phyloP scores from a whole-genome alignment of 768 basidiomycete species.

The Auricularia heimuer region DNA sequence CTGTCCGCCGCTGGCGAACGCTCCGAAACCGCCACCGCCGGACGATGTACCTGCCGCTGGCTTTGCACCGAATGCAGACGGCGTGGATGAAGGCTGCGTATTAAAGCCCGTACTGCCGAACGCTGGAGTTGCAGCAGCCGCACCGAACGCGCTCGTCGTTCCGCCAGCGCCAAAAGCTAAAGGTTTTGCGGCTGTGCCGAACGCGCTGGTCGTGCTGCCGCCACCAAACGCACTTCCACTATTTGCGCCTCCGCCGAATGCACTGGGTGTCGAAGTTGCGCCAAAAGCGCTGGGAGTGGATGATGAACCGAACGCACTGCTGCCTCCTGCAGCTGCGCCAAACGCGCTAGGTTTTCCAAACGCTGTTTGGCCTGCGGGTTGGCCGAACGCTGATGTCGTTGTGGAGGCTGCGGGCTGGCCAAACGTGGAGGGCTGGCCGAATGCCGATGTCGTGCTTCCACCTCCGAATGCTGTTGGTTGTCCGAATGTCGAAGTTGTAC shows the following conservation, averaged over 20 bases:
- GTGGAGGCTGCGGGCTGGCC: background rate
- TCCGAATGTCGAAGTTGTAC: background rate
- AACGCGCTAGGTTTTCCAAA: background rate
- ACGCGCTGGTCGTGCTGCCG: background rate
- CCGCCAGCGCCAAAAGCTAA: background rate
- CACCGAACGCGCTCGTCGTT: background rate
- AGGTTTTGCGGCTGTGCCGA: background rate
- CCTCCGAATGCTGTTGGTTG: conserved; percentile 2
- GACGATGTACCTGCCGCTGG: background rate
- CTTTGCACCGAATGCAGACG: background rate
- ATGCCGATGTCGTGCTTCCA: background rate
- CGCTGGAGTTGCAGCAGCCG: background rate
- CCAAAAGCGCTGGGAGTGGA: background rate
- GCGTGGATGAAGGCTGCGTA: background rate
- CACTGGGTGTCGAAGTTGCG: background rate
- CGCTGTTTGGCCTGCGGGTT: background rate
- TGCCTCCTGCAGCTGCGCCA: background rate
- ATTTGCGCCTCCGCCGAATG: background rate
- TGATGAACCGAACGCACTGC: background rate
- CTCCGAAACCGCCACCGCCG: background rate
- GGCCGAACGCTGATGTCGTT: background rate
- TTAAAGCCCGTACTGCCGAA: background rate
- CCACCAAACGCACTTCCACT: no score
- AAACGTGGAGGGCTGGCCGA: background rate
- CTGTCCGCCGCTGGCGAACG: conserved; percentile 17